Percentiles rank a stretch among this genome's conserved stretches.
Evolutionary conservation across 345 rosid species (phyloP).

Genomic region (Eucalyptus viminalis): DNA sequence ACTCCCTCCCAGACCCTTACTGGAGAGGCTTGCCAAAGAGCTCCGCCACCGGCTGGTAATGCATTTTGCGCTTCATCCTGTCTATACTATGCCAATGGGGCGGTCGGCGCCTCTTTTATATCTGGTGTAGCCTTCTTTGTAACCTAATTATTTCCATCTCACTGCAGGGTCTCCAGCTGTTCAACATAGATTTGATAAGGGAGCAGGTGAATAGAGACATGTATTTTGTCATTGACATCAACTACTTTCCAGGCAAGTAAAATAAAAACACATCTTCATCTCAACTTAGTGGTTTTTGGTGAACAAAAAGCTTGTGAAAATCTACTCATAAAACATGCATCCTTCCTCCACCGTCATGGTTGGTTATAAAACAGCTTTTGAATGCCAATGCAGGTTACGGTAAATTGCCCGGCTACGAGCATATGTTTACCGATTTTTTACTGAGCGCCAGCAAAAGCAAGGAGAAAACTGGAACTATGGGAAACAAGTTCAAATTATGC

Average conservation of each 20-base stretch:
- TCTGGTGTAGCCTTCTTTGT: neutral
- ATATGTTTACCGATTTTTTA: slow-evolving; percentile 74
- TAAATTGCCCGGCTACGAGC: slow-evolving; percentile 84
- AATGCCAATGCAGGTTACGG: slow-evolving; percentile 54
- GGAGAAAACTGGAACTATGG: slow-evolving; percentile 9
- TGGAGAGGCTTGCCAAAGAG: slow-evolving; percentile 73
- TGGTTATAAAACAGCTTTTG: neutral
- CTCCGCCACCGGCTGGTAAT: slow-evolving; percentile 55
- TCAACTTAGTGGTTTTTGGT: neutral
- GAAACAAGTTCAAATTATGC: neutral
- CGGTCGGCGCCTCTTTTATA: neutral
- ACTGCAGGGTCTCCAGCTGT: slow-evolving; percentile 62
- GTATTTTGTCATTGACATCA: slow-evolving; percentile 85
- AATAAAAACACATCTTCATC: neutral
- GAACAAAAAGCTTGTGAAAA: neutral
- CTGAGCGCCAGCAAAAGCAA: slow-evolving; percentile 27
- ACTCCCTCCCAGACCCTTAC: slow-evolving; percentile 73
- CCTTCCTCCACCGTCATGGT: neutral
- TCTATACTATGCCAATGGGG: neutral
- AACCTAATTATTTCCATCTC: neutral
- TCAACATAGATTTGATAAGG: slow-evolving; percentile 86
- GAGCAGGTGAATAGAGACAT: slow-evolving; percentile 61
- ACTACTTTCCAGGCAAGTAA: slow-evolving; percentile 84
- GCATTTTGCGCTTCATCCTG: neutral
- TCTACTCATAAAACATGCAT: neutral